These are phyloP conservation scores for Nakazawaea molendinolei DNA, from an alignment of 805 yeast species.

Conservation along the genomic window DNA sequence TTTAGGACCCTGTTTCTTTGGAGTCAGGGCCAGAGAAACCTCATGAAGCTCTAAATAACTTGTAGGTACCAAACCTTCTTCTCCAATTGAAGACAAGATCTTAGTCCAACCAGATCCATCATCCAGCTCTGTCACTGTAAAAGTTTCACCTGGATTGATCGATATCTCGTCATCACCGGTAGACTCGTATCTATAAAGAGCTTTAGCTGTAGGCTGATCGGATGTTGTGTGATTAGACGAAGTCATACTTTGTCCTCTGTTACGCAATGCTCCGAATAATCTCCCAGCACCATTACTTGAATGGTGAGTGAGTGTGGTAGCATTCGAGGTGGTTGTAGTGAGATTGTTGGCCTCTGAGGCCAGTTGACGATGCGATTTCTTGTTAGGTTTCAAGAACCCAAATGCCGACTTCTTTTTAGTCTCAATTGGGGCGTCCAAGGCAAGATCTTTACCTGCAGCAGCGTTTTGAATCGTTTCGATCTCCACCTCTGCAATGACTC, in stretches of 20 bases:
- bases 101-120: conserved; percentile 93
- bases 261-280: conserved; percentile 31
- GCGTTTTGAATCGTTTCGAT: conserved; percentile 85
- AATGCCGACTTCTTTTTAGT: conserved; percentile 58
- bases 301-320: conserved; percentile 15
- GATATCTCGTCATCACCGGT: conserved; percentile 71
- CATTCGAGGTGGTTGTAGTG: conserved; percentile 16
- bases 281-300: conserved; percentile 19
- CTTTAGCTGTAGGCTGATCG: conserved; percentile 34
- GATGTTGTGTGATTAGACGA: conserved; percentile 13
- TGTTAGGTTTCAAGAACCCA: conserved; percentile 20
- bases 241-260: conserved; percentile 23
- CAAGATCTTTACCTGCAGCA: conserved; percentile 68
- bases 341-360: neutral
- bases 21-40: conserved; percentile 12
- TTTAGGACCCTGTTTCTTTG: conserved; percentile 57
- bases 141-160: conserved; percentile 51
- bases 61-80: conserved; percentile 79
- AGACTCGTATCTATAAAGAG: conserved; percentile 59
- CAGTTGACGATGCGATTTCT: conserved; percentile 8
- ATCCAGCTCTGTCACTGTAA: conserved; percentile 58
- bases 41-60: conserved; percentile 52
- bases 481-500: conserved; percentile 78
- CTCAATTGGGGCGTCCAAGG: conserved; percentile 44
- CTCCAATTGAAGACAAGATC: conserved; percentile 39